Evolutionary conservation across 2,329 filamentous ascomycete genomes (phyloP), one percentile per base, ranked within the genome.

Genomic region (Scleromitrula shiraiana): DNA sequence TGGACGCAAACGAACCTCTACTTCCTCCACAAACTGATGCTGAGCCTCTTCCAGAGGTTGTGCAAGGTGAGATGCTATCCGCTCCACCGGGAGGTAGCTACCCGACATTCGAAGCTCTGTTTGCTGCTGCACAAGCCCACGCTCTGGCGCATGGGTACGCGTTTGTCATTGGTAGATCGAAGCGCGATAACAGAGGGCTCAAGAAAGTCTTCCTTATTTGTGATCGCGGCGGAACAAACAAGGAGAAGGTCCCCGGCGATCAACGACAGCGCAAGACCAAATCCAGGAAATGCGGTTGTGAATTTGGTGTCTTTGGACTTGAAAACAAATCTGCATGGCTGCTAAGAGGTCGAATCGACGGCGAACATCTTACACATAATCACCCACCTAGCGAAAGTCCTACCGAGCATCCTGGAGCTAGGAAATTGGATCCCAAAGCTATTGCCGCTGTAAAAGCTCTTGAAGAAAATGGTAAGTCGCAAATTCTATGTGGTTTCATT

Each of bases 161-260:
- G 7, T 80, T 83, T 43, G 80, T 83, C 51, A 83, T 83, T 61
- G 80, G 80, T 2, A 70, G 80, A 29, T 83, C 80, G 0, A 83
- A 83, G 62, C 59, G 61, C 8, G 83, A 83, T 67, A 79, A 83
- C 1, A 76, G 79, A 6, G 80, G 80, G 1, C 59, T 83, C 53
- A 83, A 83, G 60, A 83, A 83, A 63, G 80, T 83, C 12, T 68
- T 83, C 9, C 79, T 83, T 52, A 80, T 83, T 15, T 83, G 80
- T 59, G 80, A 83, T 58, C 73, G 79, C 47, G 79, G 79, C 3
- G 80, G 80, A 35, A 78, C 80, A n/a, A 81, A 79, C 1, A 80
- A 83, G 63, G 60, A 62, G 44, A 64, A 64, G 40, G 54, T 63
- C 0, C 60, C 60, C 0, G 62, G 60, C 17, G 63, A 65, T 45